Conservation (phyloP, 768 basidiomycete species). For the Kwoniella newhampshirensis region DNA sequence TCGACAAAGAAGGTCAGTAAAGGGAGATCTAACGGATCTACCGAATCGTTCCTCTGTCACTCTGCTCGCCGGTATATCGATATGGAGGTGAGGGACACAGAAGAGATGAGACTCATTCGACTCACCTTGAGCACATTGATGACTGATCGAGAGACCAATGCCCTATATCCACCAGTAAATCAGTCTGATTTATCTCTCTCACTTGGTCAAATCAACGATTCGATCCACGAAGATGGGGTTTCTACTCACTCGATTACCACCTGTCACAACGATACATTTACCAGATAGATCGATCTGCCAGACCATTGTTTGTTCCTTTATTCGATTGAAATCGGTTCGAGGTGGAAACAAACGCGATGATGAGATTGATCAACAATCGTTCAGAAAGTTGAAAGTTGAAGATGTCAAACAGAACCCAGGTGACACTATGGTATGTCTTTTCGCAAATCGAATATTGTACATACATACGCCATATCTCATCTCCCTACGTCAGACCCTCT, state of each 20-base stretch:
- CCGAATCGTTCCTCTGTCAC: too few relatives aligned
- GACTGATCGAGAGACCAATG: conserved; percentile 35
- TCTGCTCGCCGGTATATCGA: too few relatives aligned
- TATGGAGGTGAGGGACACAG: too few relatives aligned
- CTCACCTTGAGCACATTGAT: conserved; percentile 38
- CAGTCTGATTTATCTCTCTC: neutral
- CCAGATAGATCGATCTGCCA: conserved; percentile 44
- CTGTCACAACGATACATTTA: conserved; percentile 41
- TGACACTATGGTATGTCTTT: too few relatives aligned
- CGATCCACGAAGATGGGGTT: too few relatives aligned
- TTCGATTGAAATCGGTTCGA: neutral
- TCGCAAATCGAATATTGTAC: too few relatives aligned
- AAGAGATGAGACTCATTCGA: conserved; percentile 1
- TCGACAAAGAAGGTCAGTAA: too few relatives aligned
- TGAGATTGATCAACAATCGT: neutral
- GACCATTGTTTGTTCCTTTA: conserved; percentile 24
- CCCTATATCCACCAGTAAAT: conserved; percentile 19
- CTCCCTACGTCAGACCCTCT: too few relatives aligned
- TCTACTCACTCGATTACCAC: conserved; percentile 40
- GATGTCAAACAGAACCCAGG: too few relatives aligned
- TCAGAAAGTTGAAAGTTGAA: neutral
- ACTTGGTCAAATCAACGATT: neutral
- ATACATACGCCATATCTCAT: too few relatives aligned
- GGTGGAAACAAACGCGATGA: too few relatives aligned
- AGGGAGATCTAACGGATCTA: too few relatives aligned